Conservation (phyloP, 2,329 filamentous ascomycete species). For the Colletotrichum scovillei region DNA sequence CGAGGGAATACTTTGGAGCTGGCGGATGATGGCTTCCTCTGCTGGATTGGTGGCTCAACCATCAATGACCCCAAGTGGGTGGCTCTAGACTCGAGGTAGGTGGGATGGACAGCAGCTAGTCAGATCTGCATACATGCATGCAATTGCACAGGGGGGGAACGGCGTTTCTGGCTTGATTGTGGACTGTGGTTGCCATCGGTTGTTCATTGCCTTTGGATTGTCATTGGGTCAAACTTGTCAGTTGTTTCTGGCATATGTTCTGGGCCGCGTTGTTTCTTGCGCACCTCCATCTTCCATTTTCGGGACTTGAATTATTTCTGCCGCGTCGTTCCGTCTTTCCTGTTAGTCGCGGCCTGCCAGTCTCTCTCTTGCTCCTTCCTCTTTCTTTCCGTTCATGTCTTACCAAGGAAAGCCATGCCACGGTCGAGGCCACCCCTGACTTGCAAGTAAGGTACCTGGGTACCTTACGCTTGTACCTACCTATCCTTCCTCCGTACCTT, state of each 20-base stretch:
- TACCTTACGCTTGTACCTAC: no score
- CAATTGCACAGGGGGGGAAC: conserved; percentile 5
- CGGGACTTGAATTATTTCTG: neutral
- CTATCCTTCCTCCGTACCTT: neutral
- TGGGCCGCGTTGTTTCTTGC: neutral
- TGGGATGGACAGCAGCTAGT: conserved; percentile 6
- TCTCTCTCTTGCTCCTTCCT: neutral
- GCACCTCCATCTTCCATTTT: neutral
- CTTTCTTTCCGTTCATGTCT: neutral
- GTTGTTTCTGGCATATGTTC: neutral
- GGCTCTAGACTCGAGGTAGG: conserved; percentile 1
- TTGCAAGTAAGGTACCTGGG: neutral
- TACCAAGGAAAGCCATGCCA: neutral
- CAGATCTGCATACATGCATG: conserved; percentile 31
- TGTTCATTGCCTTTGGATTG: no score
- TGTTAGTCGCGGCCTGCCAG: neutral
- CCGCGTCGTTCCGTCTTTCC: neutral
- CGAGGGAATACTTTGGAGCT: neutral
- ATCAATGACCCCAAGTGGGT: neutral
- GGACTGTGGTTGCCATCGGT: neutral
- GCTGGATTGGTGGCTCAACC: neutral
- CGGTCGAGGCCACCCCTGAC: neutral
- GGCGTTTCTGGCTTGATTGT: neutral
- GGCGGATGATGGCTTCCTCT: neutral
- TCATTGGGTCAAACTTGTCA: neutral